phyloP scores from a whole-genome alignment of 1,284 basidiomycete species.

The Phellinidium pouzarii region DNA sequence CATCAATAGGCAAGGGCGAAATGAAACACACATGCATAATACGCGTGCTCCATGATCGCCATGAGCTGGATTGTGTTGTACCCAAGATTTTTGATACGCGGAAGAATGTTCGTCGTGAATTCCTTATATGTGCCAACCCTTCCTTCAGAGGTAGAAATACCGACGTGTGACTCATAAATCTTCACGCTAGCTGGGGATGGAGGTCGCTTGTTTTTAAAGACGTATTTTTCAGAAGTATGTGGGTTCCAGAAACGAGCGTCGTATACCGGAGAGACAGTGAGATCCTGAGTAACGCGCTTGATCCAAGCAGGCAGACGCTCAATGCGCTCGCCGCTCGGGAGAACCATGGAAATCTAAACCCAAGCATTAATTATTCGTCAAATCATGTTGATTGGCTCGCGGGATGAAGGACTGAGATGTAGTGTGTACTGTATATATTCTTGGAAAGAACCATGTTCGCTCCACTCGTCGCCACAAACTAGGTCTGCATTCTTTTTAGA shows the following conservation, averaged over 20 bases:
- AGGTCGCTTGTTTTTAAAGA: slow-evolving; percentile 77
- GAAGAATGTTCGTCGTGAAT: slow-evolving; percentile 81
- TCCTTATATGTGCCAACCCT: slow-evolving; percentile 94
- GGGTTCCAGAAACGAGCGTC: slow-evolving; percentile 99
- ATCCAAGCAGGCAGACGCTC: slow-evolving; percentile 95
- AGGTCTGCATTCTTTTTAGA: no score
- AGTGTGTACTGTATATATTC: no score
- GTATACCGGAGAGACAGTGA: slow-evolving; percentile 85
- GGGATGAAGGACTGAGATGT: background rate
- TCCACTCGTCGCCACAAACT: no score
- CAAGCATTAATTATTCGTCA: background rate
- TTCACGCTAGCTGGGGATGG: slow-evolving; percentile 65
- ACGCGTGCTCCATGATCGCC: slow-evolving; percentile 97
- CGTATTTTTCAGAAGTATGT: slow-evolving; percentile 60
- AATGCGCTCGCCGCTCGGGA: slow-evolving; percentile 70
- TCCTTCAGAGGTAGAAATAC: slow-evolving; percentile 86
- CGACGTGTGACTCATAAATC: slow-evolving; percentile 98
- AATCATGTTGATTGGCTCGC: background rate
- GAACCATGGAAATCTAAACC: slow-evolving; percentile 76
- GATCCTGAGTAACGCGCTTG: slow-evolving; percentile 90
- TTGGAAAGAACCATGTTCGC: no score
- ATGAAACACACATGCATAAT: slow-evolving; percentile 84
- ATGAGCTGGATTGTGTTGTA: slow-evolving; percentile 98
- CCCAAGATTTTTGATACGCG: slow-evolving; percentile 84
- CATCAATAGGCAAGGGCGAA: slow-evolving; percentile 13